phyloP scores from a whole-genome alignment of 1,284 basidiomycete species.

The Ganoderma multipileum region DNA sequence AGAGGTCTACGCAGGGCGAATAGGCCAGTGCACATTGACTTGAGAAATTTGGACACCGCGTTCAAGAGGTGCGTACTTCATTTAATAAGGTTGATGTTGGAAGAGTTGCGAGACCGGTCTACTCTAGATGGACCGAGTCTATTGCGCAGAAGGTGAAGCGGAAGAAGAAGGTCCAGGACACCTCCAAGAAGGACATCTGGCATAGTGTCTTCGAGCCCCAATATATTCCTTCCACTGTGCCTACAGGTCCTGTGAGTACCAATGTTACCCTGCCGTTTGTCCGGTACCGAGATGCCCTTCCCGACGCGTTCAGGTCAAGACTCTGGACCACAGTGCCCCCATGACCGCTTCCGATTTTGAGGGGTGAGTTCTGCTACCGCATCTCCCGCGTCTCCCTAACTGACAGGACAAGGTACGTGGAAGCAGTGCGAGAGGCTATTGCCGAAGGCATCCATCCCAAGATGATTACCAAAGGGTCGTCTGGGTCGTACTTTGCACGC shows the following conservation, averaged over 20 bases:
- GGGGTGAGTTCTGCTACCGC: constrained; percentile 51
- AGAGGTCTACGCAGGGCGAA: constrained; percentile 53
- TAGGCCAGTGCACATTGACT: constrained; percentile 72
- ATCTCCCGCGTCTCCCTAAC: constrained; percentile 14
- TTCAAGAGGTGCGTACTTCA: constrained; percentile 68
- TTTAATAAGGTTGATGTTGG: background rate
- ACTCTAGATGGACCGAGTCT: constrained; percentile 80
- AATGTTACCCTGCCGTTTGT: background rate
- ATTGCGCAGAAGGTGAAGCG: constrained; percentile 84
- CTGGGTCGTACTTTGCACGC: constrained; percentile 87
- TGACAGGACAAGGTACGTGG: constrained; percentile 56
- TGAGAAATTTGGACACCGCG: constrained; percentile 78
- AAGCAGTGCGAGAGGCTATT: constrained; percentile 75
- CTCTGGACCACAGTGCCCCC: constrained; percentile 77
- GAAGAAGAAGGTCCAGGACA: constrained; percentile 74
- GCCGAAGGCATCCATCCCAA: constrained; percentile 83
- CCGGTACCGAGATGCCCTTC: background rate
- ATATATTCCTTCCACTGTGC: constrained; percentile 39
- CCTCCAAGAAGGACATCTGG: constrained; percentile 74
- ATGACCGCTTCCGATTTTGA: constrained; percentile 78
- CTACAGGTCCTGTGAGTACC: constrained; percentile 11
- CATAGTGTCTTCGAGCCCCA: constrained; percentile 79
- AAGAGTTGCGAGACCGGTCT: constrained; percentile 3
- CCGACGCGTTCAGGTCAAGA: constrained; percentile 59
- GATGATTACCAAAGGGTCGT: constrained; percentile 87